These are phyloP conservation scores for Tolypocladium capitatum DNA, from an alignment of 2,329 filamentous ascomycete species.

Conservation along the genomic window DNA sequence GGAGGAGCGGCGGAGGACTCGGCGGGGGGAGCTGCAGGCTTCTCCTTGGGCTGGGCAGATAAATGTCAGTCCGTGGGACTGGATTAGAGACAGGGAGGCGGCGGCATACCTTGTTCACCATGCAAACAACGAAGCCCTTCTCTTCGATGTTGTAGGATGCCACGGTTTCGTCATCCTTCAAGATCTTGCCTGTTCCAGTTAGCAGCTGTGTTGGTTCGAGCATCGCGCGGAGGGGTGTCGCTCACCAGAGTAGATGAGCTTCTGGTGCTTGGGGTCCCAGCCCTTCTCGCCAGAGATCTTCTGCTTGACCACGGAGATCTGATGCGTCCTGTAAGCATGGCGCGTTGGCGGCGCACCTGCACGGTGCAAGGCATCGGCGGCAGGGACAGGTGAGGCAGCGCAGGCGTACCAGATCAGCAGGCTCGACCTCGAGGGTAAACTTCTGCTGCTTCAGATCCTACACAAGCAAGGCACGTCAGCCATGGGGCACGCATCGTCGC, in stretches of 20 bases:
- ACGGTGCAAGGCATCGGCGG: constrained; percentile 1
- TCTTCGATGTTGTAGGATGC: constrained; percentile 97
- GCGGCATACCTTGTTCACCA: constrained; percentile 82
- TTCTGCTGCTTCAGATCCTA: constrained; percentile 98
- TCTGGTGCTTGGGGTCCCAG: constrained; percentile 82
- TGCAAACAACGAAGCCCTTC: constrained; percentile 98
- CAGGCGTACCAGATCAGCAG: constrained; percentile 69
- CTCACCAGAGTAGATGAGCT: constrained; percentile 96
- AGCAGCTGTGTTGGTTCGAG: constrained; percentile 5
- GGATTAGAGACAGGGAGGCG: too few species aligned
- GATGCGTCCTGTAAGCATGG: constrained; percentile 3
- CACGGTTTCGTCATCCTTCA: constrained; percentile 94
- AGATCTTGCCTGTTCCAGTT: constrained; percentile 69
- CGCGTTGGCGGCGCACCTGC: background rate
- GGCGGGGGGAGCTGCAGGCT: constrained; percentile 43
- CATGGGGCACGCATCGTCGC: background rate
- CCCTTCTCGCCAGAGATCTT: constrained; percentile 88
- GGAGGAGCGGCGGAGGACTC: constrained; percentile 45
- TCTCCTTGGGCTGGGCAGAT: constrained; percentile 41
- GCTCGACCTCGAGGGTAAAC: constrained; percentile 91
- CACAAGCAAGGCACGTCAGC: constrained; percentile 1
- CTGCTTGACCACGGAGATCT: constrained; percentile 86
- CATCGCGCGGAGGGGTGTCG: constrained; percentile 1
- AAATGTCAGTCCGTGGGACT: background rate
- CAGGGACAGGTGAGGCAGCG: constrained; percentile 10